phyloP scores from a whole-genome alignment of 2,329 filamentous ascomycete species.

The Trichoderma breve region DNA sequence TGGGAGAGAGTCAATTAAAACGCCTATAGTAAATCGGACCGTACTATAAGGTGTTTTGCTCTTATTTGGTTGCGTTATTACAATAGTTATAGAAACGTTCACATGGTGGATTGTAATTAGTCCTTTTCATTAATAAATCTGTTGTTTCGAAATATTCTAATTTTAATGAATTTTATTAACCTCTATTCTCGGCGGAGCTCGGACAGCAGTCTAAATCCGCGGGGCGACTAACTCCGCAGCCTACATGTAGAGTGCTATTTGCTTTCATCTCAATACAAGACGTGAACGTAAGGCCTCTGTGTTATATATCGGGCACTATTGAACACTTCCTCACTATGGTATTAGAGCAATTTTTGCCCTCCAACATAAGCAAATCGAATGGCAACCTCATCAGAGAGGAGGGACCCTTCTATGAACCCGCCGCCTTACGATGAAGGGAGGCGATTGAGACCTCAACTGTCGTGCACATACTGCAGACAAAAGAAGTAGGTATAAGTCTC shows the following conservation, averaged over 20 bases:
- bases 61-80: too few relatives aligned
- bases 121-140: too few relatives aligned
- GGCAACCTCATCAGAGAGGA: background rate
- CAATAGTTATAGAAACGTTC: too few relatives aligned
- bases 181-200: too few relatives aligned
- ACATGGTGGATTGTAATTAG: too few relatives aligned
- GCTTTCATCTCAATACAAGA: background rate
- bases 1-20: too few relatives aligned
- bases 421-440: background rate
- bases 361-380: background rate
- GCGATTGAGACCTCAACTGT: background rate
- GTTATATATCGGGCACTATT: background rate
- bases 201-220: too few relatives aligned
- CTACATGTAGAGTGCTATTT: background rate
- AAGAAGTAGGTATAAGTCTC: background rate
- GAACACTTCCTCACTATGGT: background rate
- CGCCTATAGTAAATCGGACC: too few relatives aligned
- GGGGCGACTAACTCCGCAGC: too few relatives aligned
- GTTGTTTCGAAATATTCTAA: too few relatives aligned
- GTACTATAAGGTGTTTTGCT: too few relatives aligned
- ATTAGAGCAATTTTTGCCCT: background rate
- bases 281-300: background rate
- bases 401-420: background rate
- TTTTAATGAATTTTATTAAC: too few relatives aligned
- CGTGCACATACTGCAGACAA: background rate